A percentile compares a stretch with the other conserved stretches of the same genome.
These are phyloP conservation scores for Pholiota molesta DNA, from an alignment of 768 basidiomycete genomes.

Conservation along the genomic window DNA sequence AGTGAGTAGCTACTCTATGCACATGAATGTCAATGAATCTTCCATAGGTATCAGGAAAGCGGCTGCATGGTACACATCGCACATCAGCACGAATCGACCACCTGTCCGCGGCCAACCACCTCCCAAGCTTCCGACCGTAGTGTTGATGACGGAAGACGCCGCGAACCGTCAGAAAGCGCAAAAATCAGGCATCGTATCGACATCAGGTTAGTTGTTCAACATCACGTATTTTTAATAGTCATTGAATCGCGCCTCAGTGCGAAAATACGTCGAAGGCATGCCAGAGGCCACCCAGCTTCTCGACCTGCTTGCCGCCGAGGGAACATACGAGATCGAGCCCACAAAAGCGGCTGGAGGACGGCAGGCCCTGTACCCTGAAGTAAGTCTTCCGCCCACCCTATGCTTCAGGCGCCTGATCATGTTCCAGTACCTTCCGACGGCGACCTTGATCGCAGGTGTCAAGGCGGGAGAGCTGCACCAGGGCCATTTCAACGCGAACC, in stretches of 20 bases:
- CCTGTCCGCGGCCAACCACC: conserved; percentile 52
- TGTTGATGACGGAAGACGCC: conserved; percentile 89
- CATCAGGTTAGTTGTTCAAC: conserved; percentile 54
- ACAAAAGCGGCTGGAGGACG: conserved; percentile 57
- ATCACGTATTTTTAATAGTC: background rate
- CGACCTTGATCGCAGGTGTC: conserved; percentile 77
- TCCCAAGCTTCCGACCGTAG: conserved; percentile 55
- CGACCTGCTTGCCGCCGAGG: conserved; percentile 78
- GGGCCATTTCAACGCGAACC: conserved; percentile 93
- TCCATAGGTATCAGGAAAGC: conserved; percentile 78
- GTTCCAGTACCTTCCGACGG: conserved; percentile 76
- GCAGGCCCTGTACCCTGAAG: conserved; percentile 76
- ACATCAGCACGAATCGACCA: conserved; percentile 58
- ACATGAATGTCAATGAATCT: background rate
- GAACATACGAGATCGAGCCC: conserved; percentile 63
- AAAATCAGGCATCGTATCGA: conserved; percentile 57
- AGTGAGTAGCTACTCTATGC: conserved; percentile 44
- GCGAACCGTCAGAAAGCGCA: conserved; percentile 81
- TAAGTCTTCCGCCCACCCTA: conserved; percentile 30
- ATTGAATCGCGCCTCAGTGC: conserved; percentile 45
- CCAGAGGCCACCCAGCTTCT: conserved; percentile 65
- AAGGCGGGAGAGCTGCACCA: conserved; percentile 86
- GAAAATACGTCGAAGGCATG: conserved; percentile 81
- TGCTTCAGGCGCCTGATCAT: background rate
- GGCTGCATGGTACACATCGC: conserved; percentile 83